phyloP scores from a whole-genome alignment of 345 rosid genomes.

The Camelina hispida region DNA sequence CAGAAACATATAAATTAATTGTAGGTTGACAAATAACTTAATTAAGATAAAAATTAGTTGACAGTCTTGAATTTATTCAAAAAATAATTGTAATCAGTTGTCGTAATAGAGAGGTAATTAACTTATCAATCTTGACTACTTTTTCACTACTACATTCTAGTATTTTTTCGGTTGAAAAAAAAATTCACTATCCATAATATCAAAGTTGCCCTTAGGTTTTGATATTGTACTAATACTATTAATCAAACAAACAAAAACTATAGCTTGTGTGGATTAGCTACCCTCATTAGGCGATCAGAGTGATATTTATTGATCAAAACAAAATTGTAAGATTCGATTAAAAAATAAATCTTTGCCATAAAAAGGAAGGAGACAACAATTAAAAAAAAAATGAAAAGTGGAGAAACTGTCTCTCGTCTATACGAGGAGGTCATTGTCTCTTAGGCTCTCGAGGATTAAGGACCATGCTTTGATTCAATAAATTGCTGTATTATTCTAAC shows the following conservation, averaged over 20 bases:
- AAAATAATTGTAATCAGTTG: background rate
- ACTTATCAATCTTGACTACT: background rate
- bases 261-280: constrained; percentile 13
- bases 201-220: background rate
- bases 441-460: constrained; percentile 26
- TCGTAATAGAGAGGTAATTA: background rate
- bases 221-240: background rate
- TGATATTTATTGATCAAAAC: background rate
- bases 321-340: constrained; percentile 20
- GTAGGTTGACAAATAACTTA: background rate
- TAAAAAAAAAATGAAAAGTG: constrained; percentile 10
- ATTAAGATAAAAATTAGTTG: background rate
- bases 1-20: background rate
- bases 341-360: constrained; percentile 14
- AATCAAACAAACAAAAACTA: background rate
- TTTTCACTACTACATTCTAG: background rate
- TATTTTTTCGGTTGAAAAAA: background rate
- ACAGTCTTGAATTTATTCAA: background rate
- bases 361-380: constrained; percentile 10
- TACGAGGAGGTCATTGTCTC: constrained; percentile 41
- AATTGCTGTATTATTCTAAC: constrained; percentile 18
- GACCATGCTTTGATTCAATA: constrained; percentile 42
- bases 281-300: background rate
- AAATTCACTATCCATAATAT: background rate
- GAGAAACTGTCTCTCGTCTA: constrained; percentile 31